These are phyloP conservation scores for Venturia aucupariae DNA, from an alignment of 2,329 filamentous ascomycete species.

Conservation along the genomic window DNA sequence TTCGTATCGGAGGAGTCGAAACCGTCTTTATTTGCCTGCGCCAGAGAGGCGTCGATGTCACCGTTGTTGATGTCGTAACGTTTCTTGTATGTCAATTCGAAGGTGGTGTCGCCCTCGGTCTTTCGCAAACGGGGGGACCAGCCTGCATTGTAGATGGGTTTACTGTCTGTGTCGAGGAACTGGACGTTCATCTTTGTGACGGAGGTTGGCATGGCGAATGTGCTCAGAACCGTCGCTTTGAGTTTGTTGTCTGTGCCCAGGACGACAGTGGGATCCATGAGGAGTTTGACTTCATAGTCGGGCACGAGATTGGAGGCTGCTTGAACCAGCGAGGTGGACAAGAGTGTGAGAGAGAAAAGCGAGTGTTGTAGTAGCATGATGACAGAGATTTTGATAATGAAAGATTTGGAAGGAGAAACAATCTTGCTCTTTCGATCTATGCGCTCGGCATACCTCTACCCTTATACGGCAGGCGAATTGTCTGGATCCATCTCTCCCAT, in stretches of 20 bases:
- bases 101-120: constrained; percentile 24
- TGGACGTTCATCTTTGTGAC: constrained; percentile 30
- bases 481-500: not conserved
- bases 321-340: not conserved
- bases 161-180: constrained; percentile 27
- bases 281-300: constrained; percentile 19
- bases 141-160: constrained; percentile 27
- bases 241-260: constrained; percentile 25
- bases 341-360: not conserved
- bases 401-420: not conserved
- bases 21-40: constrained; percentile 25
- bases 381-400: not conserved
- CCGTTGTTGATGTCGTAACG: constrained; percentile 24
- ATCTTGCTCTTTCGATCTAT: not conserved
- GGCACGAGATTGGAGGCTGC: constrained; percentile 15
- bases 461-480: not conserved
- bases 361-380: not conserved
- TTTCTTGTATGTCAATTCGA: constrained; percentile 35
- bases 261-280: constrained; percentile 26
- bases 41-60: constrained; percentile 25
- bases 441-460: not conserved
- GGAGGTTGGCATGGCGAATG: constrained; percentile 21
- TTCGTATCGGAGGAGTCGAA: constrained; percentile 24
- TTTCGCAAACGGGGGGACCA: constrained; percentile 33
- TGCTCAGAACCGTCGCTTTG: constrained; percentile 22